Evolutionary conservation across 176 grass and related monocot species (phyloP).

Genomic region (Sorghum bicolor): DNA sequence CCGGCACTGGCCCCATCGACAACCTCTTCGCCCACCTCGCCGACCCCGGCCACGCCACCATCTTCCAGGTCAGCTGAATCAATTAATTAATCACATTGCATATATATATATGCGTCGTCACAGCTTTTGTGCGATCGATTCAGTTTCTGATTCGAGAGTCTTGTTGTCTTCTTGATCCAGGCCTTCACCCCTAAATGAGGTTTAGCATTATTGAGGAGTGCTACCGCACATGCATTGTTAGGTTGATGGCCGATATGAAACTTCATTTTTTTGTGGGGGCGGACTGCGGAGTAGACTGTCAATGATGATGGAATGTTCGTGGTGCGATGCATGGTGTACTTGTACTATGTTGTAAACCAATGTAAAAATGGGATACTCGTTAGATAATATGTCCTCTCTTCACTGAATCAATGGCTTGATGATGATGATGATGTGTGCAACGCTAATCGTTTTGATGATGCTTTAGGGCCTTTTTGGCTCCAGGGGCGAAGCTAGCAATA

Average conservation of each 20-base stretch:
- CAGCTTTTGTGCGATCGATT: background rate
- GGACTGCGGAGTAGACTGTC: background rate
- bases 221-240: constrained; percentile 11
- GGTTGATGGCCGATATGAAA: background rate
- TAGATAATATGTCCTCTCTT: constrained; percentile 16
- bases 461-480: background rate
- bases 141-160: background rate
- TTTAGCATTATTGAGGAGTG: background rate
- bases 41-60: constrained; percentile 78
- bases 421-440: background rate
- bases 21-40: constrained; percentile 97
- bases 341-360: constrained; percentile 36
- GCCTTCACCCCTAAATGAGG: constrained; percentile 86
- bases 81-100: background rate
- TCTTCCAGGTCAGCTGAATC: constrained; percentile 62
- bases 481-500: background rate
- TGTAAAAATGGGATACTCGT: constrained; percentile 50
- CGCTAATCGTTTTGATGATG: background rate
- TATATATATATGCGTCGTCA: background rate
- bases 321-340: constrained; percentile 33
- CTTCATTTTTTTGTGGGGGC: background rate
- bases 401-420: background rate
- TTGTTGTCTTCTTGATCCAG: constrained; percentile 21
- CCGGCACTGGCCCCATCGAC: constrained; percentile 90
- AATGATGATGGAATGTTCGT: constrained; percentile 24